Percentiles rank a stretch among this genome's conserved stretches.
Evolutionary conservation across 2,329 filamentous ascomycete genomes (phyloP).

Genomic region (Calonectria pteridis): DNA sequence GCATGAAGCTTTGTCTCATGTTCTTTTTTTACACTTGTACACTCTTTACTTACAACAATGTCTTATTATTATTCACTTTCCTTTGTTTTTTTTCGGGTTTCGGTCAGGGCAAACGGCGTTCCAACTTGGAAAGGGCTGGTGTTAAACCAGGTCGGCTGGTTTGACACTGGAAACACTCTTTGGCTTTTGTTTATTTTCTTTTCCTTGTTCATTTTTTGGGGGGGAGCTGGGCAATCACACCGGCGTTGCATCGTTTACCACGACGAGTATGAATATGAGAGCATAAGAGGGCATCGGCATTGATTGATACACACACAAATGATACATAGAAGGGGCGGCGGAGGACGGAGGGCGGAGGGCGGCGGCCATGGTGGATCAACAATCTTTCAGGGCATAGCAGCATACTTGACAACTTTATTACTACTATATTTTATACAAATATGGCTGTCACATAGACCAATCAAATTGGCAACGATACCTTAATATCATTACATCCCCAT

Average conservation of each 20-base stretch:
- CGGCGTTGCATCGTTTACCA: neutral
- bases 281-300: neutral
- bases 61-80: neutral
- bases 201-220: neutral
- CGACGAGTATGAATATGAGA: slow-evolving; percentile 2
- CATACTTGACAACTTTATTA: neutral
- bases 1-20: neutral
- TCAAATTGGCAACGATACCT: neutral
- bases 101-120: neutral
- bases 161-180: neutral
- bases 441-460: neutral
- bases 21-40: neutral
- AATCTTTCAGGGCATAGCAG: neutral
- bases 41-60: neutral
- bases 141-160: neutral
- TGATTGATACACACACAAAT: neutral
- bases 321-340: neutral
- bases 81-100: neutral
- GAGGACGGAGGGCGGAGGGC: too few species aligned
- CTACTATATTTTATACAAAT: neutral
- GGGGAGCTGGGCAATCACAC: neutral
- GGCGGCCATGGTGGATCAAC: neutral
- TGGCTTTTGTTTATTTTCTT: neutral
- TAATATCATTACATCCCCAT: neutral
- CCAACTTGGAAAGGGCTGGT: neutral